Percentiles rank a stretch among this genome's conserved stretches.
These are phyloP conservation scores for Leptodermis oblonga DNA, from an alignment of 257 asterid species.

Conservation along the genomic window DNA sequence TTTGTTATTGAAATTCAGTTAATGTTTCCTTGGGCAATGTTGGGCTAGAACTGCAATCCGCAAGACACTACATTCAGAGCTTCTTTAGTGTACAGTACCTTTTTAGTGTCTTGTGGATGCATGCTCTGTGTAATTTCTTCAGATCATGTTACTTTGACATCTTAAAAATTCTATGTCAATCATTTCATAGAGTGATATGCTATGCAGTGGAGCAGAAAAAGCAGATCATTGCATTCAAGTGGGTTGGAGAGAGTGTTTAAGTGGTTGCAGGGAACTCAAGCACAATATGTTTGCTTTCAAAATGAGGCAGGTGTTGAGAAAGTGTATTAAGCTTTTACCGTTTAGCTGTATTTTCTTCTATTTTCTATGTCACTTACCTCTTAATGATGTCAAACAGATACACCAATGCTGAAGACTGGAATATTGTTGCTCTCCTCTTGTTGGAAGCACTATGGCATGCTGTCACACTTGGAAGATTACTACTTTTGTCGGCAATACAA, in stretches of 20 bases:
- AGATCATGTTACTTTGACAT: not conserved
- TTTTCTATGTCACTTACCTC: slow-evolving; percentile 21
- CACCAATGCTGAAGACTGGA: slow-evolving; percentile 54
- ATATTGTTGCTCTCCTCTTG: slow-evolving; percentile 78
- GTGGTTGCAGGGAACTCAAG: slow-evolving; percentile 68
- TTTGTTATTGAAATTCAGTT: not conserved
- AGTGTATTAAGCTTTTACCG: slow-evolving; percentile 17
- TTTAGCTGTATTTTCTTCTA: slow-evolving; percentile 9
- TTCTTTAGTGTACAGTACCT: not conserved
- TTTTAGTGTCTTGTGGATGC: not conserved
- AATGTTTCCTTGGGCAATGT: not conserved
- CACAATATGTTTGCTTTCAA: slow-evolving; percentile 39
- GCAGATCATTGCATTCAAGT: slow-evolving; percentile 75
- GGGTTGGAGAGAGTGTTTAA: slow-evolving; percentile 70
- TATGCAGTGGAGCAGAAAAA: slow-evolving; percentile 84
- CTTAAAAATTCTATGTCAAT: not conserved
- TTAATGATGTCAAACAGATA: slow-evolving; percentile 40
- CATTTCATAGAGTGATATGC: slow-evolving; percentile 6
- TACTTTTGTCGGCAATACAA: slow-evolving; percentile 51
- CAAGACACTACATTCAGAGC: too few species aligned
- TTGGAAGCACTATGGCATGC: slow-evolving; percentile 93
- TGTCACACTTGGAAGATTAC: slow-evolving; percentile 61
- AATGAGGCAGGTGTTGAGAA: slow-evolving; percentile 55
- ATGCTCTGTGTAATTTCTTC: not conserved
- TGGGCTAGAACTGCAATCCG: not conserved